Evolutionary conservation across 2,329 filamentous ascomycete genomes (phyloP).

Genomic region (Xylaria sp.): DNA sequence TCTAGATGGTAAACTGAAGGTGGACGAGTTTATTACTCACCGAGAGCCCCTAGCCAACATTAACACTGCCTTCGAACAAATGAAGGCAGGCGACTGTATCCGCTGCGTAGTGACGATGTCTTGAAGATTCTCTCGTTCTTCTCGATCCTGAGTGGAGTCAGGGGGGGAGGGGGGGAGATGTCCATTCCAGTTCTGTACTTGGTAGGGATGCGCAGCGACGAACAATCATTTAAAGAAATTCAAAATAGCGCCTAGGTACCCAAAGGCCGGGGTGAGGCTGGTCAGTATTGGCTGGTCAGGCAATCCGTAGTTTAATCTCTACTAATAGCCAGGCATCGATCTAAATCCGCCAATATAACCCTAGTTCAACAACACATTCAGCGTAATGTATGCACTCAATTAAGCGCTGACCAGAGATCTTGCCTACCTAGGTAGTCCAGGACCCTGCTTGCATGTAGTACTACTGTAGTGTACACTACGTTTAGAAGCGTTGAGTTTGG

Average conservation of each 20-base stretch:
- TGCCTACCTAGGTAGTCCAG: not conserved
- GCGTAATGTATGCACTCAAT: not conserved
- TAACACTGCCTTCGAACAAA: constrained; percentile 89
- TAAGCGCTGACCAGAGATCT: constrained; percentile 21
- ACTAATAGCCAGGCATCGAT: not conserved
- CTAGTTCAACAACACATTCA: constrained; percentile 13
- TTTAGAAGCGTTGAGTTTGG: constrained; percentile 4
- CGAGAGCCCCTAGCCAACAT: constrained; percentile 84
- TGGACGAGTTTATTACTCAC: constrained; percentile 99
- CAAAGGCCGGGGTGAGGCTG: no score
- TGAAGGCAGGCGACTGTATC: constrained; percentile 98
- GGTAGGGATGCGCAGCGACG: constrained; percentile 10
- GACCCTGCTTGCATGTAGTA: constrained; percentile 24
- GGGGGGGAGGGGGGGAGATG: not conserved
- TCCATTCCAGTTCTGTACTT: not conserved
- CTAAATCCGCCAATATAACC: no score
- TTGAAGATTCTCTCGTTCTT: no score
- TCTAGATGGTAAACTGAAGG: constrained; percentile 89
- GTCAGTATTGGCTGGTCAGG: no score
- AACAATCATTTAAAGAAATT: not conserved
- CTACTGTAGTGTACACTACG: not conserved
- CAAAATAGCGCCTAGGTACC: no score
- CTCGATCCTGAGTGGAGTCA: constrained; percentile 26
- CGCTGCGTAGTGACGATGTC: constrained; percentile 84
- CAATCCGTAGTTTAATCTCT: no score